Base-by-base conservation (phyloP, 768 basidiomycete genomes). In the Boletus rex-veris region DNA sequence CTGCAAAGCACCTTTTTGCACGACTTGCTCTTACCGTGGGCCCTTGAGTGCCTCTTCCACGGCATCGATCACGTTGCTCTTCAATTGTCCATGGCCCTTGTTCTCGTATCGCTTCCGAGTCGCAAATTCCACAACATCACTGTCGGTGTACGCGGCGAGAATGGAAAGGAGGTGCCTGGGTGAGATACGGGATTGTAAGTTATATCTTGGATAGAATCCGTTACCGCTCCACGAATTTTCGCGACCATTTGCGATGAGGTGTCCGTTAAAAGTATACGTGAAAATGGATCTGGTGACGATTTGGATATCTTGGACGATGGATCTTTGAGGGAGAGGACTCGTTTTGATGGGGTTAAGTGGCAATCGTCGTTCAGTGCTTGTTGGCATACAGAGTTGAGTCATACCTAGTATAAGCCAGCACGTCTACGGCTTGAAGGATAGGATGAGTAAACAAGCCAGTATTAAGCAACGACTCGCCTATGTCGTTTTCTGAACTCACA, bases 231-330 rank as follows among this genome's bases (percentile, higher is more conserved):
- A 18, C 85, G 83, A 52, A 98, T 79, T 68, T 96, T 97, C 24
- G 76, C 64, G 43, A 68, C 65, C 42, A 96, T 91, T 63, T 81
- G 70, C 1, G 71, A 60, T 10, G 80, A 67, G 0, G 81, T 71
- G 66, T 98, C 95, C 24, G 89, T 95, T 37, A 98, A 77, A 51
- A 92, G 79, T 64, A 98, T 92, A 24, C 94, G 87, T 0, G 93
- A 95, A 14, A 81, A 71, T 1, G 81, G 54, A 65, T 91, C 84
- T 0, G 85, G 86, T 0, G 92, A 80, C 0, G 95, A 98, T 70
- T 98, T 98, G 35, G 95, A 97, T 94, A 98, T 98, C 68, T 98
- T 98, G 4, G 85, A 80, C 0, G 77, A 74, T 1, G 93, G 90
- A 66, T 94, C 89, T 53, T 83, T 85, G 16, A 98, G 83, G 3